These are phyloP conservation scores for Ilyonectria mors-panacis DNA, from an alignment of 2,329 filamentous ascomycete species.

Conservation along the genomic window DNA sequence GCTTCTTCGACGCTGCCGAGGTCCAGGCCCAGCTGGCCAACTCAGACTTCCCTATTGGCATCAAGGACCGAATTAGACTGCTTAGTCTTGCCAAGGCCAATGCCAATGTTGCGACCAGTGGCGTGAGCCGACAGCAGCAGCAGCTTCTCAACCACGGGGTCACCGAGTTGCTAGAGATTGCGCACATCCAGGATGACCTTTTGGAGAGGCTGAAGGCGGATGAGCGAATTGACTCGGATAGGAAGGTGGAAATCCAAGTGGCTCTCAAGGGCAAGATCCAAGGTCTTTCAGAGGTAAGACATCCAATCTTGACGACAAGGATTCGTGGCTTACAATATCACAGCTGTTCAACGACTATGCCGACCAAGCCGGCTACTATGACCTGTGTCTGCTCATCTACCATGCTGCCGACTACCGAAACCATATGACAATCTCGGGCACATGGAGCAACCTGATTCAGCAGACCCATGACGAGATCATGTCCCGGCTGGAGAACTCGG, in stretches of 20 bases:
- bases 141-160: slow-evolving; percentile 90
- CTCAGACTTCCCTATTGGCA: slow-evolving; percentile 83
- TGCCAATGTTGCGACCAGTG: slow-evolving; percentile 84
- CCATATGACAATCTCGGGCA: slow-evolving; percentile 84
- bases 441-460: slow-evolving; percentile 87
- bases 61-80: slow-evolving; percentile 90
- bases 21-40: slow-evolving; percentile 89
- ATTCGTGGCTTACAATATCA: slow-evolving; percentile 37
- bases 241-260: slow-evolving; percentile 74
- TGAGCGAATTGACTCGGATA: slow-evolving; percentile 74
- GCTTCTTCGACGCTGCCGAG: slow-evolving; percentile 88
- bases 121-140: slow-evolving; percentile 83
- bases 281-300: slow-evolving; percentile 80
- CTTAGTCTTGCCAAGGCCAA: slow-evolving; percentile 94
- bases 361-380: slow-evolving; percentile 92
- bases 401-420: slow-evolving; percentile 93
- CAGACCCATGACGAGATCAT: slow-evolving; percentile 74
- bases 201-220: slow-evolving; percentile 84
- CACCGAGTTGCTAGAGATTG: slow-evolving; percentile 88
- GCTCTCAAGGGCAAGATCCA: slow-evolving; percentile 85
- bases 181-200: slow-evolving; percentile 94
- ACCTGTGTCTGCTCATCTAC: slow-evolving; percentile 93
- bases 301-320: too few species aligned
- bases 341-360: slow-evolving; percentile 95
- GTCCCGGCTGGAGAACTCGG: slow-evolving; percentile 61